phyloP scores from a whole-genome alignment of 2,329 filamentous ascomycete genomes.

The Claviceps spartinae region DNA sequence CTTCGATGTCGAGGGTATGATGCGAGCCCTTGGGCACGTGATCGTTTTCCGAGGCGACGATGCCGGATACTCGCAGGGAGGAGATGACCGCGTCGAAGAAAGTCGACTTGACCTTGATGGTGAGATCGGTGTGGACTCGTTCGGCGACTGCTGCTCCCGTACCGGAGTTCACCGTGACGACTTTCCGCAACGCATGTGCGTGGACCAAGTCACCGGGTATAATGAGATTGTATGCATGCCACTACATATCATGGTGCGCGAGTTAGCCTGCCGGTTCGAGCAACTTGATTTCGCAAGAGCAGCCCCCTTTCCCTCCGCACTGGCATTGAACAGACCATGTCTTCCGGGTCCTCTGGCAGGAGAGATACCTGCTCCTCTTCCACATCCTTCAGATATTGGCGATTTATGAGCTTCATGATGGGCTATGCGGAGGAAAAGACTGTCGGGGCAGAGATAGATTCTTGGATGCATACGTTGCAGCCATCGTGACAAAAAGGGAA shows the following conservation, averaged over 20 bases:
- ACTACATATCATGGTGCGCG: constrained; percentile 19
- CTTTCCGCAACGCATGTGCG: constrained; percentile 43
- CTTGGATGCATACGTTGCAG: neutral
- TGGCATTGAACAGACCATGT: constrained; percentile 25
- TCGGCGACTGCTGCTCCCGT: constrained; percentile 34
- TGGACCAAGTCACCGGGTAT: constrained; percentile 37
- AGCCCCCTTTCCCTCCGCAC: neutral
- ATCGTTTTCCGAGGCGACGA: constrained; percentile 38
- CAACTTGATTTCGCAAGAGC: neutral
- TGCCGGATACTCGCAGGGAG: constrained; percentile 42
- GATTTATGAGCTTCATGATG: constrained; percentile 27
- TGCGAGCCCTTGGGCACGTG: constrained; percentile 40
- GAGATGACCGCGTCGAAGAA: constrained; percentile 45
- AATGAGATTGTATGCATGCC: constrained; percentile 50
- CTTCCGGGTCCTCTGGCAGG: constrained; percentile 31
- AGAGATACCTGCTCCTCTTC: constrained; percentile 29
- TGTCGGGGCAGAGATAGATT: neutral
- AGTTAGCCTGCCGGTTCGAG: constrained; percentile 4
- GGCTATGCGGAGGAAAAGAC: neutral
- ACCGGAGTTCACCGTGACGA: constrained; percentile 34
- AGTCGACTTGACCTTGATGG: constrained; percentile 41
- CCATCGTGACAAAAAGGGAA: neutral
- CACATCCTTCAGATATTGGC: constrained; percentile 23
- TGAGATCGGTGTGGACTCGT: constrained; percentile 44
- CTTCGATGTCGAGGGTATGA: constrained; percentile 64